Conservation (phyloP, 768 basidiomycete species). For the Clitopilus passeckerianus region DNA sequence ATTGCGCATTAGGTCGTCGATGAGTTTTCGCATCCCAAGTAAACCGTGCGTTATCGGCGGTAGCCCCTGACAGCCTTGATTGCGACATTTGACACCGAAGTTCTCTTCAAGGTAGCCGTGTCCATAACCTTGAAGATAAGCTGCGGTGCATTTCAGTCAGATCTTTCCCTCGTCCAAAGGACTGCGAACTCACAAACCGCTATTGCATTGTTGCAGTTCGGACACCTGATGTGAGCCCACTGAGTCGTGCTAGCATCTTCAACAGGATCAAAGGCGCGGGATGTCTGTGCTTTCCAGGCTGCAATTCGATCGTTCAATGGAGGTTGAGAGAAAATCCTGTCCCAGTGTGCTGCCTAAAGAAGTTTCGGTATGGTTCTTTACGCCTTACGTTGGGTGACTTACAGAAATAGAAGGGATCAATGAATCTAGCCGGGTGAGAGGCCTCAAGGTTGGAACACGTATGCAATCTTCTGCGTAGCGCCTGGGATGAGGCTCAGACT, state of each 20-base stretch:
- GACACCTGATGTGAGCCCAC: neutral
- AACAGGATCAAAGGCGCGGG: neutral
- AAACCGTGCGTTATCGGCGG: neutral
- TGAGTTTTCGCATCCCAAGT: too few relatives aligned
- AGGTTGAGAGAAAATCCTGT: neutral
- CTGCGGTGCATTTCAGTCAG: neutral
- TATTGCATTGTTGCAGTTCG: neutral
- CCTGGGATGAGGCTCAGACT: neutral
- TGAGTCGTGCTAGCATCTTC: neutral
- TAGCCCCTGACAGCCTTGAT: neutral
- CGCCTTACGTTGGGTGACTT: conserved; percentile 46
- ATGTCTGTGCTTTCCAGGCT: neutral
- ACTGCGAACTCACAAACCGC: neutral
- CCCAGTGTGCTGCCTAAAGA: neutral
- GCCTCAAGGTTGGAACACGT: conserved; percentile 52
- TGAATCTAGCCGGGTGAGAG: conserved; percentile 55
- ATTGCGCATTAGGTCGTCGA: too few relatives aligned
- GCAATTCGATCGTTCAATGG: neutral
- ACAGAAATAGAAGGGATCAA: conserved; percentile 59
- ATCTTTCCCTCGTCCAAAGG: neutral
- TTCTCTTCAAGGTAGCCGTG: neutral
- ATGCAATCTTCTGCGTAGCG: neutral
- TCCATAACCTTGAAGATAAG: neutral
- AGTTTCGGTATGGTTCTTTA: conserved; percentile 8
- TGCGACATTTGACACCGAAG: neutral